These are phyloP conservation scores for Pyrrhoderma lamaoense DNA, from an alignment of 1,284 basidiomycete species.

Conservation along the genomic window DNA sequence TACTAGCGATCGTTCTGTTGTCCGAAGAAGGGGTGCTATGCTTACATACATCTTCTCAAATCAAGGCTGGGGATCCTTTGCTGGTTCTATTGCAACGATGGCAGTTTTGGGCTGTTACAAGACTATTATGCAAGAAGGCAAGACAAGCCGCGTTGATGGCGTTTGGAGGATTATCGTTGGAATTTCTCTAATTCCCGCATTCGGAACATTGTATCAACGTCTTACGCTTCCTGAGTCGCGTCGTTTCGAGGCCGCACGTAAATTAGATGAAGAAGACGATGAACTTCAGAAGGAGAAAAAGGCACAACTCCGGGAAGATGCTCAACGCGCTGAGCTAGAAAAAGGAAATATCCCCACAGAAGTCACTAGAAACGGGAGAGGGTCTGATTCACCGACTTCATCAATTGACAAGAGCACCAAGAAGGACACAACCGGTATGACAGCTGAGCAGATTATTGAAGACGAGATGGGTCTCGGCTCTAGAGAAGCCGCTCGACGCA, in stretches of 20 bases:
- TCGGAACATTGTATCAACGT: conserved; percentile 62
- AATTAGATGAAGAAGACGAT: conserved; percentile 26
- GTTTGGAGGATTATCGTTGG: conserved; percentile 47
- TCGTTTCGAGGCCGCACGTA: conserved; percentile 43
- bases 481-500: conserved; percentile 20
- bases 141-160: conserved; percentile 58
- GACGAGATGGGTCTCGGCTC: conserved; percentile 19
- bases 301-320: conserved; percentile 32
- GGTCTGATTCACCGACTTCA: not conserved
- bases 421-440: not conserved
- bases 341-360: conserved; percentile 3
- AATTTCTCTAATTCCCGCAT: conserved; percentile 49
- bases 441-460: conserved; percentile 16
- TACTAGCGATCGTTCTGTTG: conserved; percentile 60
- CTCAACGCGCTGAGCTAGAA: conserved; percentile 22
- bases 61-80: conserved; percentile 66
- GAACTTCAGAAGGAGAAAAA: conserved; percentile 28
- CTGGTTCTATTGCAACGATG: conserved; percentile 60
- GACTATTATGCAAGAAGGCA: conserved; percentile 48
- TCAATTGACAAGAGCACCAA: not conserved
- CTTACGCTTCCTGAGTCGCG: conserved; percentile 67
- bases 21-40: conserved; percentile 67
- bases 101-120: conserved; percentile 66
- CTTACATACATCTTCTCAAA: conserved; percentile 70
- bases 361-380: not conserved